Evolutionary conservation across 257 asterid genomes (phyloP).

Genomic region (Vinca minor): DNA sequence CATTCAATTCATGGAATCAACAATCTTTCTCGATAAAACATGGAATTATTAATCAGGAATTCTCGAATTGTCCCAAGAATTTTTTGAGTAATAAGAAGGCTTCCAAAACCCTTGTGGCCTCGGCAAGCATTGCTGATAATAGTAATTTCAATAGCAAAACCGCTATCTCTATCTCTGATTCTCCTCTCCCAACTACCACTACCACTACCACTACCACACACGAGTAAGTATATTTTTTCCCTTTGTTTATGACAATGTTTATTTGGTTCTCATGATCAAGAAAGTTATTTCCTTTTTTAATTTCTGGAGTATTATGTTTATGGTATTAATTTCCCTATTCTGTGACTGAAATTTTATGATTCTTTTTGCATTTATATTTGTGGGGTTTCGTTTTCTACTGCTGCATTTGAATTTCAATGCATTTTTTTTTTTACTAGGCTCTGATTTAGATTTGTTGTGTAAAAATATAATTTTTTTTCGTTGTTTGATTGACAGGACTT

Average conservation of each 20-base stretch:
- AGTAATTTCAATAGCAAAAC: constrained; percentile 12
- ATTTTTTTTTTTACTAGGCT: not conserved
- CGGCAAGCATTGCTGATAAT: constrained; percentile 37
- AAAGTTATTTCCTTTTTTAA: not conserved
- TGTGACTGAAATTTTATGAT: no score
- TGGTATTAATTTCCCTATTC: not conserved
- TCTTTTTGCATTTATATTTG: not conserved
- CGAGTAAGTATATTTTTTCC: constrained; percentile 16
- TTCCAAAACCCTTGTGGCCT: constrained; percentile 25
- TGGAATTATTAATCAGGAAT: constrained; percentile 8
- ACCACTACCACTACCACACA: constrained; percentile 20
- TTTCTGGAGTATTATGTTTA: not conserved
- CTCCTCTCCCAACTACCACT: constrained; percentile 23
- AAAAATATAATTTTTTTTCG: not conserved
- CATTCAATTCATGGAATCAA: constrained; percentile 5
- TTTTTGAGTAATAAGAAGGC: constrained; percentile 5
- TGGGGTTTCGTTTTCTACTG: not conserved
- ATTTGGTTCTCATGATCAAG: not conserved
- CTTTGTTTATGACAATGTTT: not conserved
- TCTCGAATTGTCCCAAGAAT: constrained; percentile 7
- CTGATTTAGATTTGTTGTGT: not conserved
- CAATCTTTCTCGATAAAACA: not conserved
- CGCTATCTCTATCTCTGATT: constrained; percentile 26
- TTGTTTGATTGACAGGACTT: not conserved
- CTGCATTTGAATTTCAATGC: not conserved